Base-by-base conservation (phyloP, 441 rosid genomes). In the Eutrema salsugineum region DNA sequence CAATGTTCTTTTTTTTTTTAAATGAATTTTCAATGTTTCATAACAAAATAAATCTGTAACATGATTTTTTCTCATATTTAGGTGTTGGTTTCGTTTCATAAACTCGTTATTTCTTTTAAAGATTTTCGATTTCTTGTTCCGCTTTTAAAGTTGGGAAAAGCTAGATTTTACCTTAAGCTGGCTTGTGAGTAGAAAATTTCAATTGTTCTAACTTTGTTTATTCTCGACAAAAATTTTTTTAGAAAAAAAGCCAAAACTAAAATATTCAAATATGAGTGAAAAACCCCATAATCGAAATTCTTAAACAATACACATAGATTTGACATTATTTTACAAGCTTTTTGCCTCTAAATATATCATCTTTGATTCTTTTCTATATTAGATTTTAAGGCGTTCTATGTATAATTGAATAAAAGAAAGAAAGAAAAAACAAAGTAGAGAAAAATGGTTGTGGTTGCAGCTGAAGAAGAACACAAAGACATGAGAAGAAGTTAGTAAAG, bases 381-480 rank as follows among this genome's bases (percentile, higher is more conserved):
- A 24, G 3, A 2, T 11, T 50, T 36, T 5, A 66, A 46, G 27
- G 15, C 14, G 8, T 30, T 63, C 10, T 9, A 49, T 3, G 27
- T 20, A 30, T 42, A 66, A 24, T 24, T 24, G 27, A 24, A 24
- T 24, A 24, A 24, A 22, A 20, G 1, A 20, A 20, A n/a, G n/a
- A 22, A 22, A 2, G 3, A 22, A 22, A 20, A 24, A 24, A 2
- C 27, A 36, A 39, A 27, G 1, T 6, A 47, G 11, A 32, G 38
- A 63, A 42, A 50, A 5, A 22, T 47, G 59, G 22, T 17, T 30
- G 38, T 63, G 53, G 19, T 35, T 39, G 65, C 47, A 55, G 50
- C 47, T 38, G 50, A 47, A 66, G 50, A 47, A 66, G 36, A 65
- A 61, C 38, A 66, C 43, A 61, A 51, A 66, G 42, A 61, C 11